Evolutionary conservation across 176 grass and related monocot species (phyloP).

Genomic region (Musa acuminata): DNA sequence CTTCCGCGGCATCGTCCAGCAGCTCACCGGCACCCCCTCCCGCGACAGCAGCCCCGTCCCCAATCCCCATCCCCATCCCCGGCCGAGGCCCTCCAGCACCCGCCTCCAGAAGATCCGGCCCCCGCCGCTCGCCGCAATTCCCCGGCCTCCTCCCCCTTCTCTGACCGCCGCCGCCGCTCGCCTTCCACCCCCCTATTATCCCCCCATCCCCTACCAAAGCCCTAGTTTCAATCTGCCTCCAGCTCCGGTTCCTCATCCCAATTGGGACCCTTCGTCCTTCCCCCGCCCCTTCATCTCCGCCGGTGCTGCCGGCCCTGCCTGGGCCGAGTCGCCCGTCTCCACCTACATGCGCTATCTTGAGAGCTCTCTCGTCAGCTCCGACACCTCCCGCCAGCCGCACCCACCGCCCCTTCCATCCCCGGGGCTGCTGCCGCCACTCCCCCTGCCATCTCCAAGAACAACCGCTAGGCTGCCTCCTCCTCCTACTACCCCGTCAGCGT

Average conservation of each 20-base stretch:
- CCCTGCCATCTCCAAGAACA: conserved; percentile 11
- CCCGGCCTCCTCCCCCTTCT: conserved; percentile 31
- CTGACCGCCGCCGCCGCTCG: background rate
- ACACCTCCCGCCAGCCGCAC: conserved; percentile 15
- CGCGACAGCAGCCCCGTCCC: conserved; percentile 28
- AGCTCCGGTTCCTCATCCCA: conserved; percentile 11
- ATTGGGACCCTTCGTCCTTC: conserved; percentile 31
- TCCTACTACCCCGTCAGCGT: background rate
- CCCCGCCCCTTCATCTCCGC: conserved; percentile 28
- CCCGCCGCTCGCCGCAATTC: conserved; percentile 53
- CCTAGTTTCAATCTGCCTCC: conserved; percentile 11
- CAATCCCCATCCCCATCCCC: conserved; percentile 18
- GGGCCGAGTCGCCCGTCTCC: conserved; percentile 62
- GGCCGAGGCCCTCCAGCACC: conserved; percentile 39
- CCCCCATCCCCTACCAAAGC: conserved; percentile 15
- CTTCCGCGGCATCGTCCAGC: conserved; percentile 91
- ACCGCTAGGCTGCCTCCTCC: background rate
- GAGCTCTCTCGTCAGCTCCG: conserved; percentile 56
- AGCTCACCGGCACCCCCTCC: conserved; percentile 83
- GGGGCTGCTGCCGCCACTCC: conserved; percentile 26
- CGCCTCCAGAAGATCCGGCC: conserved; percentile 81
- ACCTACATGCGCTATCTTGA: conserved; percentile 78
- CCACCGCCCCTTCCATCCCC: conserved; percentile 2
- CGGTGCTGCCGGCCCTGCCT: conserved; percentile 24
- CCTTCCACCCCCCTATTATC: background rate